Evolutionary conservation across 202 grass and related monocot species (phyloP).

Genomic region (Cymbopogon flexuosus): DNA sequence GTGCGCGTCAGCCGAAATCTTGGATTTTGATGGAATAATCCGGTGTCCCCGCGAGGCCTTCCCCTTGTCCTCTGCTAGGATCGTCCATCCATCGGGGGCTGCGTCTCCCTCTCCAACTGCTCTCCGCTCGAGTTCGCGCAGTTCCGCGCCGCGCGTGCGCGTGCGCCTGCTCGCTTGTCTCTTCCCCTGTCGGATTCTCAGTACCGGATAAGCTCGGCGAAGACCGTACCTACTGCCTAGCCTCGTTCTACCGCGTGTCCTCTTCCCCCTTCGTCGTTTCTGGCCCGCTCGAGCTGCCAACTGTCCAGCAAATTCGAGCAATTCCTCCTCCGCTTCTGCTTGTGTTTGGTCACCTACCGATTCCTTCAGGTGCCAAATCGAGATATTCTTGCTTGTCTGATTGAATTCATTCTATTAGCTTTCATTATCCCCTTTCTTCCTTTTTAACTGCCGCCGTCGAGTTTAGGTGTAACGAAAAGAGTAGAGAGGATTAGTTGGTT

Average conservation of each 20-base stretch:
- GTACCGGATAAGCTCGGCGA: not conserved
- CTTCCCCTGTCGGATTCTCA: not conserved
- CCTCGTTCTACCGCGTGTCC: not conserved
- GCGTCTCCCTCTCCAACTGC: not conserved
- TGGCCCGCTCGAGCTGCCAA: not conserved
- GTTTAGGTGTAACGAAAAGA: constrained; percentile 24
- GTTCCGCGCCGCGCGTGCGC: not conserved
- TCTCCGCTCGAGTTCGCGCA: no score
- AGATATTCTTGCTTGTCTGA: not conserved
- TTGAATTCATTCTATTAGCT: not conserved
- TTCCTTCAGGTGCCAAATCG: not conserved
- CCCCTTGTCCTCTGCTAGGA: not conserved
- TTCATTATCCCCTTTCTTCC: not conserved
- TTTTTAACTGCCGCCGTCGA: not conserved
- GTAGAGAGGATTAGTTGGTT: not conserved
- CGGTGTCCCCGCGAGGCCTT: not conserved
- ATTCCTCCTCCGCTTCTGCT: not conserved
- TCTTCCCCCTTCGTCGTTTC: constrained; percentile 16
- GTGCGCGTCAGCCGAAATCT: not conserved
- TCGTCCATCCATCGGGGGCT: not conserved
- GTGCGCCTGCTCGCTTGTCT: not conserved
- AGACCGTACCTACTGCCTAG: constrained; percentile 8
- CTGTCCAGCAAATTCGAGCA: not conserved
- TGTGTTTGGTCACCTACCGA: not conserved
- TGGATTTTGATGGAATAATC: not conserved